Percentiles rank a stretch among this genome's conserved stretches.
Evolutionary conservation across 345 rosid species (phyloP).

Genomic region (Adansonia digitata): DNA sequence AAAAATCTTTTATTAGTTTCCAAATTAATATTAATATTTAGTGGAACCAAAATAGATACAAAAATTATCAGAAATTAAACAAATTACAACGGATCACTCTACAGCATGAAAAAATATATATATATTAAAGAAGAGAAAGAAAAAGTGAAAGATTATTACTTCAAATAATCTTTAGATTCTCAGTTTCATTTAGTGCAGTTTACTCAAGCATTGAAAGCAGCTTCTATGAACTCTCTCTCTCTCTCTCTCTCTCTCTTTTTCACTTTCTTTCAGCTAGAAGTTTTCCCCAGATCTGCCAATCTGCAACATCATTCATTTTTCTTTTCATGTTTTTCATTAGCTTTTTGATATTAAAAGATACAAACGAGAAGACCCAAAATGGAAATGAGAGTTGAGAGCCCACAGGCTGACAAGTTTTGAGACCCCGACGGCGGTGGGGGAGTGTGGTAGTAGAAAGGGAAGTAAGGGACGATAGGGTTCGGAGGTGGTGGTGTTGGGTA

Average conservation of each 20-base stretch:
- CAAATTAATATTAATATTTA: constrained; percentile 12
- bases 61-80: constrained; percentile 4
- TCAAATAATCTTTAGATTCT: not conserved
- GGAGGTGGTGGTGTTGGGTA: constrained; percentile 79
- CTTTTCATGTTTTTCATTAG: not conserved
- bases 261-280: not conserved
- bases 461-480: constrained; percentile 94
- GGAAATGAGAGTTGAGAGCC: not conserved
- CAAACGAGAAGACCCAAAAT: constrained; percentile 22
- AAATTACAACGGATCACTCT: constrained; percentile 31
- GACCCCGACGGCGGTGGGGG: constrained; percentile 49
- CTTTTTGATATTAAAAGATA: constrained; percentile 15
- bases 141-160: not conserved
- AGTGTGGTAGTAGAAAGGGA: constrained; percentile 71
- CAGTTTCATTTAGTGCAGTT: too few species aligned
- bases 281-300: constrained; percentile 35
- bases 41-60: constrained; percentile 20
- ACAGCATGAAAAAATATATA: constrained; percentile 1
- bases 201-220: too few species aligned
- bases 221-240: not conserved
- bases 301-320: constrained; percentile 31
- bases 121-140: not conserved
- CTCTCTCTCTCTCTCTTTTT: not conserved
- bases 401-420: constrained; percentile 5
- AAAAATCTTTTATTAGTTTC: not conserved